These are phyloP conservation scores for Penicillium ochrochloron DNA, from an alignment of 495 filamentous ascomycete species.

Conservation along the genomic window DNA sequence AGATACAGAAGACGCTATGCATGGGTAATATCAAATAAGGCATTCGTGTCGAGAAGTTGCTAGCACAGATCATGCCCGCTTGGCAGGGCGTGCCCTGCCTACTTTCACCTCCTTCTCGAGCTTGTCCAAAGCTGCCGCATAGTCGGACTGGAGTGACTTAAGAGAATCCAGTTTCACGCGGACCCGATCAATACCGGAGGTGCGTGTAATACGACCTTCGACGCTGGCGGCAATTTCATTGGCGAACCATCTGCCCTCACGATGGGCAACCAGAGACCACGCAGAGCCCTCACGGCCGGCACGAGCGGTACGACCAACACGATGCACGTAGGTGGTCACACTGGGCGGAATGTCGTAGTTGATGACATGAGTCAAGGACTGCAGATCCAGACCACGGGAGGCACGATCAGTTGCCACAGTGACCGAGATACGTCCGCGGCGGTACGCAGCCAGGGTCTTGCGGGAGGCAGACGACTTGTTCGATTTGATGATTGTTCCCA, in stretches of 20 bases:
- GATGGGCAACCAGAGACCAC: conserved; percentile 78
- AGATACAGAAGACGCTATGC: conserved; percentile 11
- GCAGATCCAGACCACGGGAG: conserved; percentile 88
- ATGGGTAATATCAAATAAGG: background rate
- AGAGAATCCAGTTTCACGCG: conserved; percentile 45
- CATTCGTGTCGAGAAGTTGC: conserved; percentile 3
- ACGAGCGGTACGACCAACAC: conserved; percentile 88
- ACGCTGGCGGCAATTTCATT: conserved; percentile 65
- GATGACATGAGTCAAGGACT: conserved; percentile 77
- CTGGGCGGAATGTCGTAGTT: conserved; percentile 92
- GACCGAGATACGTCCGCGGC: conserved; percentile 65
- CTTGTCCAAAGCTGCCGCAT: conserved; percentile 60
- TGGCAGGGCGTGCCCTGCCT: conserved; percentile 6
- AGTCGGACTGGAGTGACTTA: conserved; percentile 58
- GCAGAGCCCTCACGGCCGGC: conserved; percentile 77
- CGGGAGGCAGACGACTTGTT: conserved; percentile 67
- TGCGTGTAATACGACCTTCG: conserved; percentile 50
- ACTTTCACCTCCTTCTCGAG: conserved; percentile 50
- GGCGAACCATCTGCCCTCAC: conserved; percentile 87
- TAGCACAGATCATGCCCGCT: background rate
- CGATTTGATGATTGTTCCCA: conserved; percentile 76
- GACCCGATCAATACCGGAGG: conserved; percentile 48
- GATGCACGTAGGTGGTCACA: conserved; percentile 84
- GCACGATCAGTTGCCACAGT: conserved; percentile 92
- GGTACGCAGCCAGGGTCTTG: conserved; percentile 66